These are phyloP conservation scores for Jimgerdemannia flammicorona DNA, from an alignment of 192 early-diverging fungal species.

Conservation along the genomic window DNA sequence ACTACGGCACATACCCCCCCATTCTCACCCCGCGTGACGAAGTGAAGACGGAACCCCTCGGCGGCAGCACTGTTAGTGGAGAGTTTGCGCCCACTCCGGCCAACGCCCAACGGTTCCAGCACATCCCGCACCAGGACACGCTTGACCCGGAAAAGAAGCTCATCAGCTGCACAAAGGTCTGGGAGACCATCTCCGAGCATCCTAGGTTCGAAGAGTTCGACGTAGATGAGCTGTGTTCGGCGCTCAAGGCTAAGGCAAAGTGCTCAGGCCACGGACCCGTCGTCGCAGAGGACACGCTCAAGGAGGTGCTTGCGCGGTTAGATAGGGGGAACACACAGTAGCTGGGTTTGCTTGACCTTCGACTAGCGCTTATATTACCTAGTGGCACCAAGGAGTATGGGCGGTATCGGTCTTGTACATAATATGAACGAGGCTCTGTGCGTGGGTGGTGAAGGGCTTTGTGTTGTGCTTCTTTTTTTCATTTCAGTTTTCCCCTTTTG, in stretches of 20 bases:
- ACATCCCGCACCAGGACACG: conserved; percentile 7
- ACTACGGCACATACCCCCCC: conserved; percentile 4
- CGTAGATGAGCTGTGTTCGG: conserved; percentile 42
- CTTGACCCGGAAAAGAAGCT: conserved; percentile 18
- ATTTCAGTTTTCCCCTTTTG: neutral
- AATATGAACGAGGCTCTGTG: neutral
- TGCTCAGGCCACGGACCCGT: conserved; percentile 57
- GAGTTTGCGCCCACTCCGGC: neutral
- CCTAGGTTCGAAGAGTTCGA: conserved; percentile 55
- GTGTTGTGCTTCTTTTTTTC: neutral
- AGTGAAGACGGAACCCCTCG: conserved; percentile 2
- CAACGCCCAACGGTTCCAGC: conserved; percentile 12
- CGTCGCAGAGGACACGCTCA: conserved; percentile 30
- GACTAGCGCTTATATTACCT: neutral
- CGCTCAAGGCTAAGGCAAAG: conserved; percentile 50
- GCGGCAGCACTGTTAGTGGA: neutral
- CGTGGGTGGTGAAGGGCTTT: neutral
- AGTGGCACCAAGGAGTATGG: neutral
- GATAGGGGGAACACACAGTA: neutral
- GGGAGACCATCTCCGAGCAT: conserved; percentile 53
- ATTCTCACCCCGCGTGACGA: conserved; percentile 3
- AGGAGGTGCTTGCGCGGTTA: neutral
- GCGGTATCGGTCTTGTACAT: neutral
- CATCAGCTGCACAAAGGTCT: conserved; percentile 43
- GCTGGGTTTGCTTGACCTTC: neutral